Base-by-base conservation (phyloP, 768 basidiomycete species). In the Rhodotorula taiwanensis region DNA sequence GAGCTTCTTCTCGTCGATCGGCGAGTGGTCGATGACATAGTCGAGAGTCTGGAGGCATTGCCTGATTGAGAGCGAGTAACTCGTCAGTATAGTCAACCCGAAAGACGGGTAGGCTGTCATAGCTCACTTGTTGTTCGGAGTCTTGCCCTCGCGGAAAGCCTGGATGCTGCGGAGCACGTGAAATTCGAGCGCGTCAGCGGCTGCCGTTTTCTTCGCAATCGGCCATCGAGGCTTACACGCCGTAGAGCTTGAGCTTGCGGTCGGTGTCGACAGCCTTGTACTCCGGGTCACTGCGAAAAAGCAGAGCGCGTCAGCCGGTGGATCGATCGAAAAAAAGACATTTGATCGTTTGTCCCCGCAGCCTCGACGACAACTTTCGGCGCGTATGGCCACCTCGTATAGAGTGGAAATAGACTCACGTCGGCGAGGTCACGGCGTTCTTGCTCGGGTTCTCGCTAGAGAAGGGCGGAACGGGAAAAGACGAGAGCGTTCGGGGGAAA, bases 231-330 rank as follows among this genome's bases (percentile, higher is more conserved):
- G n/a, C n/a, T n/a, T n/a, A n/a, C 58, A 87, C 83, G 69, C 86
- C 88, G 72, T 86, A 93, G 48, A 94, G 77, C 55, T 83, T 80
- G 43, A 81, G 81, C 79, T 94, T 94, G 71, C 88, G 81, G 70
- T 88, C 83, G 63, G 92, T 81, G 74, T 93, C 90, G 9, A 81
- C 83, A 16, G 86, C 83, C 51, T 52, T 52, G 51, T 16, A 15
- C n/a, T 36, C 20, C 10, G 51, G 34, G 30, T 72, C 51, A 23
- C 10, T 39, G 34, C 2, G 16, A 16, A 6, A 1, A 48, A 14
- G 23, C 27, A 49, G 15, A 6, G 42, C 23, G 42, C 11, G 14
- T 28, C 30, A n/a, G 27, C 20, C n/a, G n/a, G n/a, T n/a, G n/a
- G 36, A 41, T 10, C 14, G 23, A 30, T 21, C 20, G 43, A 28